A percentile compares a stretch with the other conserved stretches of the same genome.
phyloP scores from a whole-genome alignment of 306 rosid genomes.

The Senna siamea region DNA sequence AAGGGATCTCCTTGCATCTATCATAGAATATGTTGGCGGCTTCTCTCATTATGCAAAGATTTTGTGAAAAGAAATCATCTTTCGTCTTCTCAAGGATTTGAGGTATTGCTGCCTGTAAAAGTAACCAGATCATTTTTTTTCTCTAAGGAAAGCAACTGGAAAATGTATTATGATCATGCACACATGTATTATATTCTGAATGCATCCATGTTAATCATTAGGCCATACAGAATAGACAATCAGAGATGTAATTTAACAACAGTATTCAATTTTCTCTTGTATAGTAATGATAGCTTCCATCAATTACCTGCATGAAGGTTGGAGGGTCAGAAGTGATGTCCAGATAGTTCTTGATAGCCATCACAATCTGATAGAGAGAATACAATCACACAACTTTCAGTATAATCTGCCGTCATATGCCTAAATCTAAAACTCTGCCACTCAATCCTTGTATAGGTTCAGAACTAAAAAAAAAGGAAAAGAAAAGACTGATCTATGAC shows the following conservation, averaged over 20 bases:
- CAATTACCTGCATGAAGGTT: slow-evolving; percentile 64
- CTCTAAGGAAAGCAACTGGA: not conserved
- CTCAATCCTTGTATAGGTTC: no score
- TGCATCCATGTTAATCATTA: slow-evolving; percentile 1
- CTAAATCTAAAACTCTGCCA: no score
- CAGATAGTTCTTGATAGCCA: slow-evolving; percentile 48
- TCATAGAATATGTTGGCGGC: slow-evolving; percentile 52
- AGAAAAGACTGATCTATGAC: no score
- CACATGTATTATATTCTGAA: slow-evolving; percentile 14
- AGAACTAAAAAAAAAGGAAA: no score
- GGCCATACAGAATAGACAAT: not conserved
- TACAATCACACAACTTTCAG: not conserved
- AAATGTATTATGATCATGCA: not conserved
- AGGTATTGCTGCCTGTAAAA: slow-evolving; percentile 66
- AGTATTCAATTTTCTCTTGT: not conserved
- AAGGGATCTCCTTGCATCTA: slow-evolving; percentile 55
- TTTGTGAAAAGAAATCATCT: slow-evolving; percentile 47
- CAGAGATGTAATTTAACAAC: not conserved
- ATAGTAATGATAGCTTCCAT: slow-evolving; percentile 11
- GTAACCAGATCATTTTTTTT: slow-evolving; percentile 10
- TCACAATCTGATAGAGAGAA: slow-evolving; percentile 47
- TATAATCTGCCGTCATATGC: no score
- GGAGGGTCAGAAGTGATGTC: slow-evolving; percentile 58
- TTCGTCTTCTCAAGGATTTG: slow-evolving; percentile 54
- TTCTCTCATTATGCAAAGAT: slow-evolving; percentile 48